phyloP scores from a whole-genome alignment of 73 alveolate species.

The Paramecium primaurelia region DNA sequence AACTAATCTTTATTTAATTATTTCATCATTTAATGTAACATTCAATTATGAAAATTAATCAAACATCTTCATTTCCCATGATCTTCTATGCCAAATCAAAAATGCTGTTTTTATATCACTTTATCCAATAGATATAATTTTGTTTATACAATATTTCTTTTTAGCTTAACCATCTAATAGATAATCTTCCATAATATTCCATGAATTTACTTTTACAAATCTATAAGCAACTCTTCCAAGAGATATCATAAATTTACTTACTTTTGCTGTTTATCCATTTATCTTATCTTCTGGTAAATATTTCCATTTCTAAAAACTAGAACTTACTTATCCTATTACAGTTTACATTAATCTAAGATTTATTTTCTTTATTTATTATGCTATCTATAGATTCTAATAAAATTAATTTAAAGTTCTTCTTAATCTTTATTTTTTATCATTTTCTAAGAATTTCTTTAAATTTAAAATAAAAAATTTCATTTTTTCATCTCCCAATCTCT shows the following conservation, averaged over 20 bases:
- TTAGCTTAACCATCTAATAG: not conserved
- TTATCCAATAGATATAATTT: not conserved
- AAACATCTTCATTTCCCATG: not conserved
- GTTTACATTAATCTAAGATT: not conserved
- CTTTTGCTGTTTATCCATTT: not conserved
- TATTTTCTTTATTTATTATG: not conserved
- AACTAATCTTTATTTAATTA: not conserved
- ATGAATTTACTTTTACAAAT: not conserved
- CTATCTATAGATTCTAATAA: not conserved
- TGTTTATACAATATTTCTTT: not conserved
- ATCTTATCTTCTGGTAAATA: not conserved
- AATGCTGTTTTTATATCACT: constrained; percentile 23
- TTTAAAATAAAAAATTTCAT: not conserved
- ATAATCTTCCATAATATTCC: not conserved
- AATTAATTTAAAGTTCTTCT: not conserved
- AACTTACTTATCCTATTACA: not conserved
- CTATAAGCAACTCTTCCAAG: constrained; percentile 25
- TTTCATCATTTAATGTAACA: constrained; percentile 27
- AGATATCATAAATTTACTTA: not conserved
- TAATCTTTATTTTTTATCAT: not conserved
- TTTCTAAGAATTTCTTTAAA: not conserved
- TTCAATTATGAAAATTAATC: constrained; percentile 11
- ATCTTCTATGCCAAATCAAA: not conserved
- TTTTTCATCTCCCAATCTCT: not conserved
- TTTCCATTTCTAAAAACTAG: not conserved